These are phyloP conservation scores for Calonectria naviculata DNA, from an alignment of 2,329 filamentous ascomycete species.

Conservation along the genomic window DNA sequence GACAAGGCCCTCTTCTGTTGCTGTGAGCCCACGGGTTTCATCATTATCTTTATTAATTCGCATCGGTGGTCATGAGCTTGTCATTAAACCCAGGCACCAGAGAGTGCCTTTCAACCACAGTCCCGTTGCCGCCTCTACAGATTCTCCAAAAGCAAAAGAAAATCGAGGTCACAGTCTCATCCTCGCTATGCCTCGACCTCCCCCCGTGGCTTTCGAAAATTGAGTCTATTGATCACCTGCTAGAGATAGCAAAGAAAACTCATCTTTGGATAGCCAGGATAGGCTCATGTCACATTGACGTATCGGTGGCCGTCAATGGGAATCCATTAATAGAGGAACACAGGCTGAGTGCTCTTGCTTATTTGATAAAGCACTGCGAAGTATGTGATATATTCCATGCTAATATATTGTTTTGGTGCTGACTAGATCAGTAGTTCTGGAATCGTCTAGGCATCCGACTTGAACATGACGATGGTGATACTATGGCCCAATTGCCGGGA, in stretches of 20 bases:
- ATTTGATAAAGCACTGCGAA: constrained; percentile 38
- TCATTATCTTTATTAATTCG: background rate
- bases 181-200: constrained; percentile 41
- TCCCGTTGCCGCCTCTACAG: constrained; percentile 41
- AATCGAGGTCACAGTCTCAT: constrained; percentile 37
- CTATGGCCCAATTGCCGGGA: constrained; percentile 20
- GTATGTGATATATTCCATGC: constrained; percentile 29
- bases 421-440: constrained; percentile 43
- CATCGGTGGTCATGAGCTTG: background rate
- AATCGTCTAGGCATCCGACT: constrained; percentile 43
- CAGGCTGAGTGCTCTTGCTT: constrained; percentile 22
- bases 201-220: constrained; percentile 24
- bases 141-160: constrained; percentile 33
- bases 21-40: background rate
- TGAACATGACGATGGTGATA: constrained; percentile 27
- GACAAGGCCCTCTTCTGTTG: background rate
- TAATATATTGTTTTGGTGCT: background rate
- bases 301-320: constrained; percentile 38
- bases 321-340: constrained; percentile 22
- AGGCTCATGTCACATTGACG: constrained; percentile 43
- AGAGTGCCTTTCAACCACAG: constrained; percentile 12
- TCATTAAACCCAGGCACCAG: background rate
- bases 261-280: constrained; percentile 48
- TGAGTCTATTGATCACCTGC: constrained; percentile 37
- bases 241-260: constrained; percentile 27